Evolutionary conservation across 352 stramenopile genomes (phyloP).

Genomic region (Bremia lactucae): DNA sequence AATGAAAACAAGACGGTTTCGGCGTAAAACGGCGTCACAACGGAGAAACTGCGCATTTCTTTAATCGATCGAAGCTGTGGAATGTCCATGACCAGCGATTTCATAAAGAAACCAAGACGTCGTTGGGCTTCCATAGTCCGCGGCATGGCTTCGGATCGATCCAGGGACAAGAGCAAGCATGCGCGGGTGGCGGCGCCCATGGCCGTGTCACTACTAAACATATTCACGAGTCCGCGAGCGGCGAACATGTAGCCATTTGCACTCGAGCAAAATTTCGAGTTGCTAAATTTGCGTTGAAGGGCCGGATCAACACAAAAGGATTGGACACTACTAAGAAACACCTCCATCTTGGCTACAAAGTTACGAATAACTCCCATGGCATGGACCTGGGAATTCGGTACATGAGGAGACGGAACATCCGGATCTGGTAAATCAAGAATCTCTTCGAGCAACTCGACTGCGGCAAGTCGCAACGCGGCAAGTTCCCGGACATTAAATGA

Average conservation of each 20-base stretch:
- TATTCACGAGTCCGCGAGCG: conserved; percentile 52
- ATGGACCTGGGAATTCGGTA: conserved; percentile 51
- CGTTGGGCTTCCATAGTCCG: conserved; percentile 50
- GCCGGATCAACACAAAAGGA: conserved; percentile 55
- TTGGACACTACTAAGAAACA: conserved; percentile 53
- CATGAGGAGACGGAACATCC: conserved; percentile 56
- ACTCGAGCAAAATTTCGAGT: conserved; percentile 65
- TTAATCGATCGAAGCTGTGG: conserved; percentile 69
- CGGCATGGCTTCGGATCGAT: conserved; percentile 59
- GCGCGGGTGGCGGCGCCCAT: conserved; percentile 65
- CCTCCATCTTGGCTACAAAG: conserved; percentile 84
- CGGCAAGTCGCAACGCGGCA: conserved; percentile 40
- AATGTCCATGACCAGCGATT: conserved; percentile 81
- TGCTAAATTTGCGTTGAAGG: conserved; percentile 59
- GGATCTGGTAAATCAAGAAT: conserved; percentile 76
- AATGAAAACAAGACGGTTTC: conserved; percentile 75
- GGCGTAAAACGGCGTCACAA: conserved; percentile 79
- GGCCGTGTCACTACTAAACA: conserved; percentile 60
- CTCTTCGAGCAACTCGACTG: conserved; percentile 68
- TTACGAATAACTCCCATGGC: conserved; percentile 79
- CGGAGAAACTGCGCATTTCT: conserved; percentile 78
- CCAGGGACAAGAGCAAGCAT: conserved; percentile 52
- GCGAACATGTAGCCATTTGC: conserved; percentile 60
- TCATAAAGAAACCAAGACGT: conserved; percentile 81
- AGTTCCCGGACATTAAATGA: conserved; percentile 67